Evolutionary conservation across 2,329 filamentous ascomycete genomes (phyloP).

Genomic region (Claviceps pazoutovae): DNA sequence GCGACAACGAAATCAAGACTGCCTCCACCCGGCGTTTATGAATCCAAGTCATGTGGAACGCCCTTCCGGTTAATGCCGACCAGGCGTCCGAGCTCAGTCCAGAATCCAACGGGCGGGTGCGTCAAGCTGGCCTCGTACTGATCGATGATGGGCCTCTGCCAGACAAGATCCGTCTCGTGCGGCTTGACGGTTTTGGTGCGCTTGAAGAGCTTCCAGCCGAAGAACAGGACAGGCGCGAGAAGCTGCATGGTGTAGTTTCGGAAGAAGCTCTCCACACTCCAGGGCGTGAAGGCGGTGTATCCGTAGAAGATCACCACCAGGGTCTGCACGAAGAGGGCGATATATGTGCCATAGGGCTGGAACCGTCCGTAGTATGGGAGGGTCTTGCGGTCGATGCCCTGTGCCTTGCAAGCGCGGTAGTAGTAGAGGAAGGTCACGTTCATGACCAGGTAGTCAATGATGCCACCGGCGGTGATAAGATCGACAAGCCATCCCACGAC

Average conservation of each 20-base stretch:
- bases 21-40: neutral
- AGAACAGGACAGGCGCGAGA: conserved; percentile 37
- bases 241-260: conserved; percentile 44
- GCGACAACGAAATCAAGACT: neutral
- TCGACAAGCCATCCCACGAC: conserved; percentile 41
- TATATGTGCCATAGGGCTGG: conserved; percentile 43
- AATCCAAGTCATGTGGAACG: conserved; percentile 8
- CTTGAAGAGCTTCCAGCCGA: conserved; percentile 50
- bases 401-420: conserved; percentile 37
- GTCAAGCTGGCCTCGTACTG: conserved; percentile 40
- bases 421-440: conserved; percentile 31
- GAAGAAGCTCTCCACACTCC: conserved; percentile 33
- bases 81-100: conserved; percentile 37
- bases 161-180: conserved; percentile 42
- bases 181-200: conserved; percentile 39
- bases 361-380: conserved; percentile 45
- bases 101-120: conserved; percentile 36
- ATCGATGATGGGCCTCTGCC: conserved; percentile 46
- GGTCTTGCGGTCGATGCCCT: conserved; percentile 35
- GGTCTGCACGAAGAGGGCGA: conserved; percentile 28
- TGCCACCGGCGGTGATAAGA: conserved; percentile 41
- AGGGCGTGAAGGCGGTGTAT: conserved; percentile 37
- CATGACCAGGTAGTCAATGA: conserved; percentile 49
- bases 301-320: conserved; percentile 38
- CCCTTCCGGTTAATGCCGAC: conserved; percentile 22